Percentiles rank a stretch among this genome's conserved stretches.
phyloP scores from a whole-genome alignment of 805 yeast genomes.

The Millerozyma miso region DNA sequence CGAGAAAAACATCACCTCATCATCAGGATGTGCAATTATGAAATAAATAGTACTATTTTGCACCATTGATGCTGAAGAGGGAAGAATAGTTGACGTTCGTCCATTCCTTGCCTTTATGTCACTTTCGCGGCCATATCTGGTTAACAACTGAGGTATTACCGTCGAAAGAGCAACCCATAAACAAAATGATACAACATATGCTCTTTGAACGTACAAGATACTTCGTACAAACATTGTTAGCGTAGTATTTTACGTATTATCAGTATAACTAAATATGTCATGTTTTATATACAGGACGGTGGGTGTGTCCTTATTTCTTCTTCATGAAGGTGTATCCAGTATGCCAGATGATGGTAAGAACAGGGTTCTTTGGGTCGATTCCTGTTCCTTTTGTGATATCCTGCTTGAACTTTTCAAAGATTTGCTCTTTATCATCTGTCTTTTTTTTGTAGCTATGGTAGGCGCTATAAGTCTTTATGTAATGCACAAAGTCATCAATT shows the following conservation, averaged over 20 bases:
- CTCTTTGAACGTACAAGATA: constrained; percentile 4
- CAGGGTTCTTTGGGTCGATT: constrained; percentile 41
- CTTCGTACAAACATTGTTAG: not conserved
- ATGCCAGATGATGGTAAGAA: constrained; percentile 43
- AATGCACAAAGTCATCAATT: constrained; percentile 44
- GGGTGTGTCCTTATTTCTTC: constrained; percentile 15
- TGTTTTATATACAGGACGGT: not conserved
- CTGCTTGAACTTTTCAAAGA: constrained; percentile 29
- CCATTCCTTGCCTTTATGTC: constrained; percentile 1
- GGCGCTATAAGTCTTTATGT: constrained; percentile 69
- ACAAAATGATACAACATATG: constrained; percentile 23
- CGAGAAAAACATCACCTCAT: constrained; percentile 95
- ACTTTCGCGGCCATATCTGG: constrained; percentile 25
- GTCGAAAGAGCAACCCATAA: constrained; percentile 39
- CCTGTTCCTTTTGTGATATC: constrained; percentile 39
- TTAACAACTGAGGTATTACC: constrained; percentile 32
- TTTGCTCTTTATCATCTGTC: constrained; percentile 28
- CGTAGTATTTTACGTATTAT: not conserved
- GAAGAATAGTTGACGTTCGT: not conserved
- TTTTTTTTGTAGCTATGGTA: constrained; percentile 51
- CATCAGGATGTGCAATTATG: constrained; percentile 95
- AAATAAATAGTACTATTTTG: constrained; percentile 40
- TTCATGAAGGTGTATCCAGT: constrained; percentile 49
- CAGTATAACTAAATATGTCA: not conserved
- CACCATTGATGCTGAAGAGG: constrained; percentile 28